Base-by-base conservation (phyloP, 2,329 filamentous ascomycete genomes). In the Chalara sp. region DNA sequence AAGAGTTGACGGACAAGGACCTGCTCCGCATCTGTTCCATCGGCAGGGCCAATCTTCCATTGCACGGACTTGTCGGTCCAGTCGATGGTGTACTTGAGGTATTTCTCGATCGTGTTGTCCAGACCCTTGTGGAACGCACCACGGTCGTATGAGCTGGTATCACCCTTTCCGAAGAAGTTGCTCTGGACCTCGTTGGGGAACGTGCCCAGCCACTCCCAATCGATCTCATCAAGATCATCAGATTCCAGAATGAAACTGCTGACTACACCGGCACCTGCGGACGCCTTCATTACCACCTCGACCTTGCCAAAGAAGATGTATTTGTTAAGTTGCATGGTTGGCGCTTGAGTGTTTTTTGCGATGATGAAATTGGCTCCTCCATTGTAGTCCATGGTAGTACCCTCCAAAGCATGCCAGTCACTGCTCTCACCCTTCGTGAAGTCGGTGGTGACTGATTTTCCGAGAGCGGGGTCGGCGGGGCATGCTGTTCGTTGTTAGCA, bases 21-120 rank as follows among this genome's bases (percentile, higher is more conserved):
- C 21, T 21, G 21, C 21, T 21, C 21, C 8, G 35, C n/a, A n/a
- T n/a, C n/a, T 37, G 35, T 37, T 5, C 56, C 58, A 60, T 82
- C 73, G 35, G 35, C 8, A n/a, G n/a, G 8, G n/a, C 35, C 35
- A 50, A 88, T 76, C 61, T 76, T 73, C 76, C 82, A 88, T 52
- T 73, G 69, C 53, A 85, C 70, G 33, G 69, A 64, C 6, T 79
- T 73, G 31, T 74, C 63, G 28, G 78, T 84, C 85, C 85, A 88
- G 69, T 86, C 79, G 48, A 88, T 63, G 6, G 76, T 76, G 70
- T 88, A 88, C 50, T 77, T 86, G 70, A 87, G 82, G 60, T 73
- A 76, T 30, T 63, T 63, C 49, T 71, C 55, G 11, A 60, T 56
- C 12, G 61, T 53, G 6, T 68, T 46, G 49, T 59, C 61, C 46